Evolutionary conservation across 2,329 filamentous ascomycete species (phyloP), one percentile per base, ranked within the genome.

Genomic region (Atkinsonella hypoxylon): DNA sequence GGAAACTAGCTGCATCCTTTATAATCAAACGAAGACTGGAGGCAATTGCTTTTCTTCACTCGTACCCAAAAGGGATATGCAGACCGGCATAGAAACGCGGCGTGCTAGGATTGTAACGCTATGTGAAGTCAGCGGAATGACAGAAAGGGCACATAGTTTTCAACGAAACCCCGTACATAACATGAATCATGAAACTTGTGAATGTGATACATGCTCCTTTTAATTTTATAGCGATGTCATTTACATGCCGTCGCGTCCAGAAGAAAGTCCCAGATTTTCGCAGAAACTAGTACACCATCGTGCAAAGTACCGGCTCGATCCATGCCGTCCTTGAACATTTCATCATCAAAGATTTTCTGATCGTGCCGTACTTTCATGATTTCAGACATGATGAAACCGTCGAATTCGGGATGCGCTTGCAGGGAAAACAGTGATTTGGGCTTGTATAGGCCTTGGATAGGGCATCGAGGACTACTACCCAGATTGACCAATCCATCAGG

Each of bases 351-450:
- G 67, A 93, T 73, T 1, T 87, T 87, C 45, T 70, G 71, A 30
- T 73, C 70, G 61, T 85, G 79, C 51, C 89, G 76, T 53, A 76
- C 69, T 53, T 59, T 59, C 22, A 70, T 58, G 32, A 70, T 58
- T 48, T 66, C 62, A 1, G 64, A 62, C 55, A 73, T 70, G 49
- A 69, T 69, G 13, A 65, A 61, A 18, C 60, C 57, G 2, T 64
- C 68, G 52, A 71, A 74, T 49, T 75, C 72, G 5, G 72, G 72
- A 48, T 75, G 72, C n/a, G 70, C 72, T 50, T 75, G 72, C 0
- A 75, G 64, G 2, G 68, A 67, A 22, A 75, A 59, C 45, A 71
- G 61, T 2, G 58, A 58, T 2, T 61, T 58, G 2, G 70, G 66
- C 6, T 59, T 57, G 56, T 73, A 73, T 42, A 75, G 62, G 13